Conservation (phyloP, 345 rosid species). For the Turritis glabra region DNA sequence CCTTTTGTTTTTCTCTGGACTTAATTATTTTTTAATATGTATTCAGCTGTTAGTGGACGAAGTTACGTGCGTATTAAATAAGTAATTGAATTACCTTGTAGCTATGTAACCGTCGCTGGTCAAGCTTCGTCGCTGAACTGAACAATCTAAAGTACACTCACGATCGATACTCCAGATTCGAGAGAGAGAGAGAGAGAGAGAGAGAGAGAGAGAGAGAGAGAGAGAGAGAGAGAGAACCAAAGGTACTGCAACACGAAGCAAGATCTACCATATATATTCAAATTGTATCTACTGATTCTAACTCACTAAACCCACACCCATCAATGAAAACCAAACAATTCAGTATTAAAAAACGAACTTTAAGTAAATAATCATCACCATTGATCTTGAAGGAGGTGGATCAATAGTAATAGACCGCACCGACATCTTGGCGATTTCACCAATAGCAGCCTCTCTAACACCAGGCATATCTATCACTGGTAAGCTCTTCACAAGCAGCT, state of each 20-base stretch:
- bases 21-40: no score
- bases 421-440: slow-evolving; percentile 83
- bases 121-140: no score
- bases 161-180: no score
- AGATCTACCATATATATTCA: not conserved
- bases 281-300: not conserved
- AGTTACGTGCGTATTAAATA: no score
- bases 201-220: no score
- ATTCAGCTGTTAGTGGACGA: no score
- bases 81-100: no score
- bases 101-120: no score
- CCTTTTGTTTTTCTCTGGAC: no score
- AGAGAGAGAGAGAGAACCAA: not conserved
- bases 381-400: slow-evolving; percentile 50
- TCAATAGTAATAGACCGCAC: slow-evolving; percentile 45
- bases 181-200: no score
- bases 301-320: not conserved
- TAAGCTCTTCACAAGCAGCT: slow-evolving; percentile 83
- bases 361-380: slow-evolving; percentile 18
- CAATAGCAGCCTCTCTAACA: slow-evolving; percentile 60
- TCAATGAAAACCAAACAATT: not conserved
- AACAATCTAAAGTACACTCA: no score
- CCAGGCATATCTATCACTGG: slow-evolving; percentile 63
- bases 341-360: not conserved
- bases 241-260: not conserved